Conservation (phyloP, 1,139 yeast species). For the Blastobotrys proliferans region DNA sequence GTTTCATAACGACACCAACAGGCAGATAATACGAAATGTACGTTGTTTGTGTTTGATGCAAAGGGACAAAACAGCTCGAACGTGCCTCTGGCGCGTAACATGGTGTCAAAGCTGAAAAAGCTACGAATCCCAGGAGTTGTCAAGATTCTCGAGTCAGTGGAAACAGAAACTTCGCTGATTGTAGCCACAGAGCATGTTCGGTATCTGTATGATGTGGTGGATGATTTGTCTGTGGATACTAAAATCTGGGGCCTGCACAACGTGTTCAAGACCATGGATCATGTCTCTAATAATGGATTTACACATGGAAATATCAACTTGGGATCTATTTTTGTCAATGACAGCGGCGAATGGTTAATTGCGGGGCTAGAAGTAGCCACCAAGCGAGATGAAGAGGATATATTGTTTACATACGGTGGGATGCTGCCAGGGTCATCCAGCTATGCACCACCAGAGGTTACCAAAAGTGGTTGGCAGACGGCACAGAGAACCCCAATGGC, state of each 20-base stretch:
- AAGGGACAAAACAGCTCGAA: conserved; percentile 38
- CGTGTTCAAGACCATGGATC: conserved; percentile 17
- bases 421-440: conserved; percentile 34
- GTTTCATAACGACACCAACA: conserved; percentile 14
- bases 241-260: conserved; percentile 55
- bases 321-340: conserved; percentile 54
- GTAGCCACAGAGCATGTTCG: conserved; percentile 71
- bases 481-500: conserved; percentile 35
- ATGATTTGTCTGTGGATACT: conserved; percentile 32
- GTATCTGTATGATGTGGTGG: conserved; percentile 45
- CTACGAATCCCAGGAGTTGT: conserved; percentile 78
- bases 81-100: conserved; percentile 55
- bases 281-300: conserved; percentile 59
- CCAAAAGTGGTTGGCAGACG: conserved; percentile 42
- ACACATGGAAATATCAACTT: conserved; percentile 61
- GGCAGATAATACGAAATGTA: conserved; percentile 40
- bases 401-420: conserved; percentile 28
- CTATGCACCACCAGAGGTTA: conserved; percentile 45
- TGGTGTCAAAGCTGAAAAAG: conserved; percentile 59
- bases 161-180: conserved; percentile 56
- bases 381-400: conserved; percentile 25
- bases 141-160: conserved; percentile 57
- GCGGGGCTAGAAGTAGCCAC: conserved; percentile 78
- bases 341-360: conserved; percentile 76
- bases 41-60: conserved; percentile 63